phyloP scores from a whole-genome alignment of 495 filamentous ascomycete species.

The Aspergillus wentii region DNA sequence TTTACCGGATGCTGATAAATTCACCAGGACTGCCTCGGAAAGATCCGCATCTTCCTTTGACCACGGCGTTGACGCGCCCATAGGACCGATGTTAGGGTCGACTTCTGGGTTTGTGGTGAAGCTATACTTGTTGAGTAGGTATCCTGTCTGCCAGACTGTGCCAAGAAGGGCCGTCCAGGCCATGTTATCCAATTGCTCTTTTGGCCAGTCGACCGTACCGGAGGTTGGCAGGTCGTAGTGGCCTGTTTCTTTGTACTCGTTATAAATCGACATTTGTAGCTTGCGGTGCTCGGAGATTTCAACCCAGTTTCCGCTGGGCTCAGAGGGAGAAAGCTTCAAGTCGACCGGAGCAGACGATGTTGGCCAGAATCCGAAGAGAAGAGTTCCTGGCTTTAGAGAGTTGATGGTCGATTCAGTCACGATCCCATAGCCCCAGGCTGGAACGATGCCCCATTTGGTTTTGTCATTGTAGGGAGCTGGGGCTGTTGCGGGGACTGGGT shows the following conservation, averaged over 20 bases:
- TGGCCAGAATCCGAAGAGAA: constrained; percentile 35
- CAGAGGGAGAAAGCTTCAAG: constrained; percentile 14
- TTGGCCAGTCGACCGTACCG: constrained; percentile 4
- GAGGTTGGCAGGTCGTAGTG: constrained; percentile 4
- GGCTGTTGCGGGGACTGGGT: constrained; percentile 27
- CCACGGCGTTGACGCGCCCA: constrained; percentile 27
- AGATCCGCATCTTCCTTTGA: constrained; percentile 41
- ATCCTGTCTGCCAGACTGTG: constrained; percentile 40
- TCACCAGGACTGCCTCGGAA: constrained; percentile 29
- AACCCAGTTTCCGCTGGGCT: constrained; percentile 26
- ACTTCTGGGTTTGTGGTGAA: constrained; percentile 26
- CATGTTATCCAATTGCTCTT: constrained; percentile 13
- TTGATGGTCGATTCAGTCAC: constrained; percentile 43
- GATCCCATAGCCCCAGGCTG: constrained; percentile 52
- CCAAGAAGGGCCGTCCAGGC: constrained; percentile 36
- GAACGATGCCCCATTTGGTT: constrained; percentile 45
- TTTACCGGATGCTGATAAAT: constrained; percentile 45
- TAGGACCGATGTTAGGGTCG: constrained; percentile 29
- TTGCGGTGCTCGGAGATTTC: constrained; percentile 40
- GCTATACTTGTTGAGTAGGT: constrained; percentile 42
- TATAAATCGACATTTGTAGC: constrained; percentile 47
- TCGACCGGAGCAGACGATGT: constrained; percentile 20
- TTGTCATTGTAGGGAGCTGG: constrained; percentile 50
- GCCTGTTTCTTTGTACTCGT: constrained; percentile 32
- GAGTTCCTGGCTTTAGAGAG: constrained; percentile 15